Evolutionary conservation across 306 rosid genomes (phyloP), one percentile per base, ranked within the genome.

Genomic region (Calophaca sinica): DNA sequence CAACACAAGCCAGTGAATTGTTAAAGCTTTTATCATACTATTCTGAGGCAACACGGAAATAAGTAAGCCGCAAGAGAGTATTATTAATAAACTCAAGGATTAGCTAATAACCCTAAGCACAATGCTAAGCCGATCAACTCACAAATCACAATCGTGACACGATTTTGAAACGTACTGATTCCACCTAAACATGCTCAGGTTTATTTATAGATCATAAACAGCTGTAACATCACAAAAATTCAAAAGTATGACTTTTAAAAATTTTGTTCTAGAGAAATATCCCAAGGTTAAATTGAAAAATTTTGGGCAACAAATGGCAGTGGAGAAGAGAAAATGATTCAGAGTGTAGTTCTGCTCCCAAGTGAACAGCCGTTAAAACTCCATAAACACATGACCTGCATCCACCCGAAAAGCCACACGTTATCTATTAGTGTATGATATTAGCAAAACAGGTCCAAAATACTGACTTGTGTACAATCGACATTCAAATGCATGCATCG

Each of bases 251-350:
- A 33, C 13, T 5, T 14, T 31, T 15, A 14, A 9, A 53, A 77
- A 31, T 49, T 58, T 28, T 35, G 65, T 32, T 72, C 46, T 62
- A 72, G n/a, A 55, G 8, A 35, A 81, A 48, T 29, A 70, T 53
- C 60, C 31, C 71, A 15, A 66, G 26, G 54, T 58, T 62, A 46
- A 57, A 78, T 33, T 63, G 61, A 78, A 83, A 83, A 74, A 62
- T 46, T 57, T 62, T 41, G 70, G 42, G 57, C 29, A 15, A 52
- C 50, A 46, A 39, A 32, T 33, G 33, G 72, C 38, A 31, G n/a
- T 9, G 32, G 1, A 2, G 9, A 58, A 65, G 12, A 32, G 46
- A 67, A 32, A 32, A 52, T 9, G 36, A 45, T 36, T 45, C 68
- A 2, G 39, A 35, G 44, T 42, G n/a, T n/a, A n/a, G n/a, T n/a